phyloP scores from a whole-genome alignment of 352 stramenopile genomes.

The Elongisporangium prolatum region DNA sequence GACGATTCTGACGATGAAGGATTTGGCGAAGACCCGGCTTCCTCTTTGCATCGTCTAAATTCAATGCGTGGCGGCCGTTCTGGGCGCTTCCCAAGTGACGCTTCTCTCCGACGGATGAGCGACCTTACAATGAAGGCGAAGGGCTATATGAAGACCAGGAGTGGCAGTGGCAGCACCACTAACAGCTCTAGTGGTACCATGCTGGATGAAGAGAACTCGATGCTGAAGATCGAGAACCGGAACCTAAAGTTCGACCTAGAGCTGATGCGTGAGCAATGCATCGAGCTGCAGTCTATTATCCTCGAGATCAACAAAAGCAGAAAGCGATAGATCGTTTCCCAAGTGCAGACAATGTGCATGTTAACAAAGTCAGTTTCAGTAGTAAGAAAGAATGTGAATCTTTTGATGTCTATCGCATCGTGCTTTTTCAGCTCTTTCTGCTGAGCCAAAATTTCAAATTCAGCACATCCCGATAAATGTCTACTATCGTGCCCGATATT shows the following conservation, averaged over 20 bases:
- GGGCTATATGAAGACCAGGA: slow-evolving; percentile 63
- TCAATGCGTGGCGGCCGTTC: slow-evolving; percentile 44
- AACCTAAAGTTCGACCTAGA: slow-evolving; percentile 87
- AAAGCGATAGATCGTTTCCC: slow-evolving; percentile 49
- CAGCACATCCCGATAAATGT: neutral
- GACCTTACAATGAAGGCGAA: slow-evolving; percentile 66
- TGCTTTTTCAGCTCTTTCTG: neutral
- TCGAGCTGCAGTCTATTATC: slow-evolving; percentile 84
- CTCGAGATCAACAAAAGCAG: slow-evolving; percentile 88
- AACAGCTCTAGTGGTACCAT: slow-evolving; percentile 61
- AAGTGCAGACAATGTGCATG: neutral
- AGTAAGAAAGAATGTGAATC: neutral
- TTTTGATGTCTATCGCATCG: neutral
- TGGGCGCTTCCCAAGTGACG: slow-evolving; percentile 17
- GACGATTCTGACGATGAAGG: slow-evolving; percentile 46
- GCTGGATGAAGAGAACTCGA: slow-evolving; percentile 82
- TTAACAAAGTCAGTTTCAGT: neutral
- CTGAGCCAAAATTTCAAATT: neutral
- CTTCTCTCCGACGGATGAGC: slow-evolving; percentile 42
- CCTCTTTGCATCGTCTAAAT: slow-evolving; percentile 60
- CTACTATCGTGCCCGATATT: neutral
- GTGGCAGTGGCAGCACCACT: slow-evolving; percentile 57
- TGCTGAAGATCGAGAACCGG: slow-evolving; percentile 85
- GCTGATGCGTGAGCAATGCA: slow-evolving; percentile 87
- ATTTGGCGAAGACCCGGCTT: slow-evolving; percentile 43